Base-by-base conservation (phyloP, 1,139 yeast genomes). In the Geotrichum reessii region DNA sequence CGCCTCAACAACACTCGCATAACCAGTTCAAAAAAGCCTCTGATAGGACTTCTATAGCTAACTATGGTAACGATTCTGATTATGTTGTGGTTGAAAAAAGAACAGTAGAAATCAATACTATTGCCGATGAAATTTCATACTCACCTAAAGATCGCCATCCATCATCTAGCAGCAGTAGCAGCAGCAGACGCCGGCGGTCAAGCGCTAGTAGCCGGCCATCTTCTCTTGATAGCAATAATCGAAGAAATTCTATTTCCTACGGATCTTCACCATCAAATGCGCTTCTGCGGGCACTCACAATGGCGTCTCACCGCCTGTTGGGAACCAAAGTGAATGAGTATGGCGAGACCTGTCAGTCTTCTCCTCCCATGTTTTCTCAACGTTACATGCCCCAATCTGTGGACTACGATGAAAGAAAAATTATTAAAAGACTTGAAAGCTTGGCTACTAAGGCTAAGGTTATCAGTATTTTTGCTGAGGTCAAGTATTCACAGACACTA, bases 61-160 rank as follows among this genome's bases (percentile, higher is more conserved):
- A 17, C 17, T 33, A 24, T 25, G 48, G 50, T 24, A 51, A 85
- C 58, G 95, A 87, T 65, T 84, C 82, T 64, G 98, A 91, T 67
- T 93, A 93, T 67, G 98, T 93, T 52, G 96, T 93, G 46, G 93
- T 93, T 28, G 98, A 93, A 71, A 92, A 91, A 71, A 81, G 95
- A 57, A 90, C 95, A 0, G 97, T 93, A 4, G 98, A 93, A 71
- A 96, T 93, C 9, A 93, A 93, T 74, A 95, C 96, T 1, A 77
- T 93, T 60, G 98, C 98, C 9, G 98, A 93, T 72, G 96, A 91
- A 69, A 76, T 92, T 58, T 93, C 73, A 27, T 61, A 64, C 50
- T 63, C 67, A 11, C 72, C 72, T 6, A 53, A 50, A 11, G 57
- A 58, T 50, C 50, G 50, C 44, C 61, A 42, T 55, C 59, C 47